A percentile compares a stretch with the other conserved stretches of the same genome.
Conservation (phyloP, 2,329 filamentous ascomycete species). For the Fusarium veterinarium region DNA sequence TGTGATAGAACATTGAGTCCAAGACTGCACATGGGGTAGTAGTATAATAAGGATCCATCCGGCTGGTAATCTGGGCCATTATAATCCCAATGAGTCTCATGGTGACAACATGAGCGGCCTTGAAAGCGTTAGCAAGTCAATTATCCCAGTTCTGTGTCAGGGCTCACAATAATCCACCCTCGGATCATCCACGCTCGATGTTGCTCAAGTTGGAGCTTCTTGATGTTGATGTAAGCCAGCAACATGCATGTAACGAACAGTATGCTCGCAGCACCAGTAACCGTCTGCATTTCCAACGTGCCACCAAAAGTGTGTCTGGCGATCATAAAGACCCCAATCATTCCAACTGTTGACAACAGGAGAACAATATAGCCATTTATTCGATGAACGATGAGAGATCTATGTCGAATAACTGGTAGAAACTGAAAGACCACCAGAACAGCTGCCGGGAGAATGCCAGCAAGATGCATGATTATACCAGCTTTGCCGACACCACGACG, state of each 20-base stretch:
- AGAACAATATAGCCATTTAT: constrained; percentile 69
- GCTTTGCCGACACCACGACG: constrained; percentile 36
- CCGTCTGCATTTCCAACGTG: constrained; percentile 60
- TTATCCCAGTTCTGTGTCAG: rapidly evolving
- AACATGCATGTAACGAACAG: constrained; percentile 56
- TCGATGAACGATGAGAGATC: constrained; percentile 65
- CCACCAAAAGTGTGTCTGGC: constrained; percentile 65
- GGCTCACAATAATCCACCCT: constrained; percentile 59
- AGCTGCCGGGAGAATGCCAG: constrained; percentile 57
- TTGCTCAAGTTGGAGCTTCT: constrained; percentile 69
- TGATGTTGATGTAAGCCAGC: constrained; percentile 67
- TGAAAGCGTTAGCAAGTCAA: neutral
- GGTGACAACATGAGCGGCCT: constrained; percentile 64
- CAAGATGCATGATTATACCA: constrained; percentile 61
- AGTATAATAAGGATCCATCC: constrained; percentile 41
- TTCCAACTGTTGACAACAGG: constrained; percentile 58
- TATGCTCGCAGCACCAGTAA: constrained; percentile 57
- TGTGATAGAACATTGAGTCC: constrained; percentile 50
- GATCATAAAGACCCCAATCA: constrained; percentile 65
- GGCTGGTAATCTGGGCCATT: constrained; percentile 53
- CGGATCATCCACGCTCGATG: constrained; percentile 74
- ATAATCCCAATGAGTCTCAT: constrained; percentile 61
- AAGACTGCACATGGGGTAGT: constrained; percentile 61
- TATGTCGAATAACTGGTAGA: constrained; percentile 59
- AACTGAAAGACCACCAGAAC: constrained; percentile 62